Evolutionary conservation across 441 rosid species (phyloP).

Genomic region (Dalechampia spathulata): DNA sequence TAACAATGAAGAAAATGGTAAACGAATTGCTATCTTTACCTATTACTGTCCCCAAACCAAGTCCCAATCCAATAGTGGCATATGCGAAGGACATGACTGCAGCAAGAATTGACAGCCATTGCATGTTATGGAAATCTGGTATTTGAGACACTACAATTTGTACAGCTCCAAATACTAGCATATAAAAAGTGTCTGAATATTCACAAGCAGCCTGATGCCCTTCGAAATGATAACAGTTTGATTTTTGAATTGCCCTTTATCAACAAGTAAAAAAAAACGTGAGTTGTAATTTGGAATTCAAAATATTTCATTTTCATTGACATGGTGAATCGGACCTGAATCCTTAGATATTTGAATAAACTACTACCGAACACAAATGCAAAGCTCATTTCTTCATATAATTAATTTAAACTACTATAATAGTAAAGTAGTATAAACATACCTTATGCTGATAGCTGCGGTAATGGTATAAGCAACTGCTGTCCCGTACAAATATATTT

Average conservation of each 20-base stretch:
- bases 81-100: conserved; percentile 63
- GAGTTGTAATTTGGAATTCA: too few species aligned
- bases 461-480: conserved; percentile 43
- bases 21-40: conserved; percentile 19
- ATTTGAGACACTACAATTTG: conserved; percentile 50
- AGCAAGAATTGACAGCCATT: conserved; percentile 49
- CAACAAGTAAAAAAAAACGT: too few species aligned
- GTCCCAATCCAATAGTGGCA: conserved; percentile 50
- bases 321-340: too few species aligned
- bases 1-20: not conserved
- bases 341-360: too few species aligned
- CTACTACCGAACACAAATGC: too few species aligned
- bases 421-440: too few species aligned
- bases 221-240: conserved; percentile 51
- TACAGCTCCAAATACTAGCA: conserved; percentile 42
- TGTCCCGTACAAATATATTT: conserved; percentile 26
- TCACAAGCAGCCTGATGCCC: conserved; percentile 49
- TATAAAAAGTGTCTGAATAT: conserved; percentile 27
- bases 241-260: conserved; percentile 49
- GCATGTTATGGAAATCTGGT: conserved; percentile 51
- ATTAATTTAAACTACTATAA: too few species aligned
- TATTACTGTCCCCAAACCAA: conserved; percentile 43
- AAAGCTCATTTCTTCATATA: too few species aligned
- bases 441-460: conserved; percentile 45
- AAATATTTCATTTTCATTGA: too few species aligned